phyloP scores from a whole-genome alignment of 768 basidiomycete genomes.

The Tricholoma matsutake region DNA sequence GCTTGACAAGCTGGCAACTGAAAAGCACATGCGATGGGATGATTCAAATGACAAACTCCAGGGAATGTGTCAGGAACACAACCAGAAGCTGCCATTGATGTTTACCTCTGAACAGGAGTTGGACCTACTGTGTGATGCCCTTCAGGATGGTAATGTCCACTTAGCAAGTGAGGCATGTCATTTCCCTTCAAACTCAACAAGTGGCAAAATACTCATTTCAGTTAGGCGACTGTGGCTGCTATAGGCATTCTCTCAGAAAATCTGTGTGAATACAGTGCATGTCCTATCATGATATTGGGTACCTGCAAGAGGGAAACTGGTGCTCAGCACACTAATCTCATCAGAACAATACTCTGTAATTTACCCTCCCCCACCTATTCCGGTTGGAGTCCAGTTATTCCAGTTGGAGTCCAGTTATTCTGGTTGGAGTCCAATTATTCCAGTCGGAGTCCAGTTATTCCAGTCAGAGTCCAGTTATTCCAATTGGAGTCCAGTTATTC shows the following conservation, averaged over 20 bases:
- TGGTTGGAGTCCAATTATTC: too few relatives aligned
- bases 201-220: neutral
- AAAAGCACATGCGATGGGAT: conserved; percentile 7
- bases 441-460: too few relatives aligned
- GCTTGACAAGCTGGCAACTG: conserved; percentile 10
- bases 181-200: neutral
- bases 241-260: conserved; percentile 13
- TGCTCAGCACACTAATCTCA: conserved; percentile 7
- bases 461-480: too few relatives aligned
- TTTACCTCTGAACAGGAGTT: conserved; percentile 12
- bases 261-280: conserved; percentile 20
- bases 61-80: conserved; percentile 11
- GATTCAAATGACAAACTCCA: conserved; percentile 2
- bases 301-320: conserved; percentile 18
- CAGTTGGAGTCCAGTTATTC: too few relatives aligned
- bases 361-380: too few relatives aligned
- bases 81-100: conserved; percentile 1
- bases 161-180: conserved; percentile 10
- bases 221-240: neutral
- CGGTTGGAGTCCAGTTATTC: too few relatives aligned
- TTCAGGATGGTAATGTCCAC: conserved; percentile 10
- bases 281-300: conserved; percentile 17
- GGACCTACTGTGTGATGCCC: conserved; percentile 4
- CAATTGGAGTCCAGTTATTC: too few relatives aligned
- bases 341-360: too few relatives aligned